Evolutionary conservation across 163 green algal species (phyloP).

Genomic region (Scenedesmus sp.): DNA sequence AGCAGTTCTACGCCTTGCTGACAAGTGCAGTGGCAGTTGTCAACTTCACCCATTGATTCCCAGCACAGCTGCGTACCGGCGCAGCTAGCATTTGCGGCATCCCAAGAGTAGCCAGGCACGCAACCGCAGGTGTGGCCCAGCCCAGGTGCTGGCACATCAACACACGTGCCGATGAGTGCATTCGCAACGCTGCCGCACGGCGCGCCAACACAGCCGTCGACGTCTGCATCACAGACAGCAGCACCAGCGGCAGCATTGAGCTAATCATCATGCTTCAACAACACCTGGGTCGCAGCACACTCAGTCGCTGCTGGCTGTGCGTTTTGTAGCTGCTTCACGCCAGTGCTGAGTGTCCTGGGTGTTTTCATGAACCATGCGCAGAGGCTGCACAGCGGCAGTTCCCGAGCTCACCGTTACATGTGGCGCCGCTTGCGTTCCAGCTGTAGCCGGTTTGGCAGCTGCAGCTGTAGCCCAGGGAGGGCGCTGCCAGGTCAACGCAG

Average conservation of each 20-base stretch:
- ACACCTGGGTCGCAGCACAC: too few relatives aligned
- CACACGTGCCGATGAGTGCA: neutral
- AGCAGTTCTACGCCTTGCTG: too few relatives aligned
- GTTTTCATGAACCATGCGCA: too few relatives aligned
- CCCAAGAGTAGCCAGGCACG: neutral
- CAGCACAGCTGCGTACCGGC: neutral
- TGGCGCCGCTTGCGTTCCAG: neutral
- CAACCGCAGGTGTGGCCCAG: slow-evolving; percentile 12
- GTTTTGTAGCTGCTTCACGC: too few relatives aligned
- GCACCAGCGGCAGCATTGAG: neutral
- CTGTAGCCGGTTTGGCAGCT: neutral
- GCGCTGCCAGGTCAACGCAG: neutral
- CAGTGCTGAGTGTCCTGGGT: too few relatives aligned
- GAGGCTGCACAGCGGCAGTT: too few relatives aligned
- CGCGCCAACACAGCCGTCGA: neutral
- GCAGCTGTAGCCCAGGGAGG: neutral
- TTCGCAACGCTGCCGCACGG: neutral
- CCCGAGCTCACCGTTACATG: neutral
- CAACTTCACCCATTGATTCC: neutral
- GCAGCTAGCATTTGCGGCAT: neutral
- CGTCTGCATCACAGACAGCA: neutral
- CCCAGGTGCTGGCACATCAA: slow-evolving; percentile 6
- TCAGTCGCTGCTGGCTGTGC: too few relatives aligned
- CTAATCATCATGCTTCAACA: too few relatives aligned
- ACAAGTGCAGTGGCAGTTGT: too few relatives aligned